Percentiles rank a stretch among this genome's conserved stretches.
Conservation (phyloP, 1,284 basidiomycete genomes). For the Ganoderma lucidum region DNA sequence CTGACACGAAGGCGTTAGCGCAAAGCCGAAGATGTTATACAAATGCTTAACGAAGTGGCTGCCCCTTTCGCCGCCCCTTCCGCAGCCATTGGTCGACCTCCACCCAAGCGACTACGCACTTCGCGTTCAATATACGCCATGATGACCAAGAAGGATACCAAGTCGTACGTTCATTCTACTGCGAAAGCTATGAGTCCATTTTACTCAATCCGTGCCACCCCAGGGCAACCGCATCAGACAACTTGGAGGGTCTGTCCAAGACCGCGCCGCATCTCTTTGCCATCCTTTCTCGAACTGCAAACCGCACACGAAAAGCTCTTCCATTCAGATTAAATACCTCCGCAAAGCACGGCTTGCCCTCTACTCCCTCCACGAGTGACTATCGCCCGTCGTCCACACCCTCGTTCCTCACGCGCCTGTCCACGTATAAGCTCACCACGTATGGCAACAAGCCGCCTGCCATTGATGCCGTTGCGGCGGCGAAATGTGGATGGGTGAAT, state of each 20-base stretch:
- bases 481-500: slow-evolving; percentile 82
- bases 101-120: slow-evolving; percentile 60
- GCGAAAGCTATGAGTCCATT: neutral
- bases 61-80: slow-evolving; percentile 48
- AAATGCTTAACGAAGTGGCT: slow-evolving; percentile 67
- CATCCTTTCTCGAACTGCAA: slow-evolving; percentile 69
- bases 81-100: slow-evolving; percentile 48
- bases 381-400: slow-evolving; percentile 79
- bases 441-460: slow-evolving; percentile 78
- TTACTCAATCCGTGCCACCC: slow-evolving; percentile 16
- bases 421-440: slow-evolving; percentile 79
- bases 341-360: slow-evolving; percentile 41
- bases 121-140: slow-evolving; percentile 74
- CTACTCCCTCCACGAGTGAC: slow-evolving; percentile 54
- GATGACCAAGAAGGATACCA: slow-evolving; percentile 66
- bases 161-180: slow-evolving; percentile 48
- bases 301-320: slow-evolving; percentile 60
- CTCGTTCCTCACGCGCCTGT: slow-evolving; percentile 74
- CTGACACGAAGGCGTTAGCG: slow-evolving; percentile 52
- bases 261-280: slow-evolving; percentile 72
- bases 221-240: slow-evolving; percentile 32
- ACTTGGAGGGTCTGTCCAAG: slow-evolving; percentile 52
- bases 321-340: slow-evolving; percentile 45
- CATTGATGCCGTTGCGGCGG: slow-evolving; percentile 79
- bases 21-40: slow-evolving; percentile 78